Conservation (phyloP, 176 grass and related monocot species). For the Eleusine coracana region DNA sequence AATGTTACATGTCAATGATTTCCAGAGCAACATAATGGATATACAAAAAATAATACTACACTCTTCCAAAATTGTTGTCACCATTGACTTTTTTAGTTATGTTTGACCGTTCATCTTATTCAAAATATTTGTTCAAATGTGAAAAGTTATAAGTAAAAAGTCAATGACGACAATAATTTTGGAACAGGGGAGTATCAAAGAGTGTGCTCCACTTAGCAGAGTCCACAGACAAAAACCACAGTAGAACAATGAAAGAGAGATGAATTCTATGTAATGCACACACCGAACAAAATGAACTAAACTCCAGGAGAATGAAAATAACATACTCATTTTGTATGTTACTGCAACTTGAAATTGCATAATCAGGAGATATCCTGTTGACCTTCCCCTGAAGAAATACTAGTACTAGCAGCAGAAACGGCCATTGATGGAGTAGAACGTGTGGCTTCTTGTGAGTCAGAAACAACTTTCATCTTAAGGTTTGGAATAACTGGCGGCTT, state of each 20-base stretch:
- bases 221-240: constrained; percentile 6
- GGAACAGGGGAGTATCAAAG: background rate
- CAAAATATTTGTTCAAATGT: too few relatives aligned
- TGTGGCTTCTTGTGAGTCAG: constrained; percentile 43
- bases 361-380: constrained; percentile 70
- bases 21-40: constrained; percentile 4
- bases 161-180: too few relatives aligned
- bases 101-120: too few relatives aligned
- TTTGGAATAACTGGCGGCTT: constrained; percentile 80
- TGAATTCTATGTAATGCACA: background rate
- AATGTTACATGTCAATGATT: constrained; percentile 27
- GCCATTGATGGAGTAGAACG: constrained; percentile 37
- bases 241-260: background rate
- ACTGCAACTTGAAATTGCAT: constrained; percentile 3
- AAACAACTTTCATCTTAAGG: constrained; percentile 68
- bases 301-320: constrained; percentile 26
- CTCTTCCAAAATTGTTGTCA: too few relatives aligned
- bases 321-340: constrained; percentile 41
- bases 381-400: constrained; percentile 54
- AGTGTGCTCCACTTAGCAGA: background rate
- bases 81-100: too few relatives aligned
- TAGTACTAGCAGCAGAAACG: constrained; percentile 33
- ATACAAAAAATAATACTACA: background rate
- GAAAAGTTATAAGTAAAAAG: too few relatives aligned
- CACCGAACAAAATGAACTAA: background rate